Evolutionary conservation across 164 flowering plant genomes (phyloP), one percentile per base, ranked within the genome.

Genomic region (Euptelea pleiosperma): DNA sequence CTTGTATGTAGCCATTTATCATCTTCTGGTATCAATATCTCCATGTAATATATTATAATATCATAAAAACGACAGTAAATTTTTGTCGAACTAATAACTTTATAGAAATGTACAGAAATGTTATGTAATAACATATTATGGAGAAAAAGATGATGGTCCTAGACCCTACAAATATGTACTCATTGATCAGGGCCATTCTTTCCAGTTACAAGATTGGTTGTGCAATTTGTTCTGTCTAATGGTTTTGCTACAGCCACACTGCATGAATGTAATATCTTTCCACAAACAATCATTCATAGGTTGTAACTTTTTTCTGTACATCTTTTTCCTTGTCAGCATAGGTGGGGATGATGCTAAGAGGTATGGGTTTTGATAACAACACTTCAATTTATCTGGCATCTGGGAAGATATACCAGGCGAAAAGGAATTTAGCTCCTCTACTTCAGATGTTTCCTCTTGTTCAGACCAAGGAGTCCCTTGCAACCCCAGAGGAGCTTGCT

Each of bases 321-420:
- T 33, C 39, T 6, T 58, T 48, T 70, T 72, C 50, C 19, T 64
- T 77, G 81, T 78, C 78, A 75, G 70, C 61, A 69, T 75, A 88
- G 96, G 90, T 82, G 52, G 92, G 96, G 12, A 74, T 88, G 96
- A 82, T 88, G 88, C 86, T 88, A 7, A 84, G 96, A 57, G 96
- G 89, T 48, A 88, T 88, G 96, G 91, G 91, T 50, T 88, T 88
- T 58, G 76, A 63, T 45, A 83, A 82, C 71, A 71, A 68, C 58
- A 88, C 96, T 46, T 67, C 85, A 34, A 83, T 88, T 43, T 88
- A 83, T 77, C 67, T 88, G 65, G 90, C 96, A 44, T 84, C 92
- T 18, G 96, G 92, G 22, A 79, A 78, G 64, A 79, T 88, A 67
- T 88, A 85, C 74, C 70, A 66, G 37, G 79, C 77, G 18, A 71